phyloP scores from a whole-genome alignment of 2,329 filamentous ascomycete species.

The Botrytis galanthina region DNA sequence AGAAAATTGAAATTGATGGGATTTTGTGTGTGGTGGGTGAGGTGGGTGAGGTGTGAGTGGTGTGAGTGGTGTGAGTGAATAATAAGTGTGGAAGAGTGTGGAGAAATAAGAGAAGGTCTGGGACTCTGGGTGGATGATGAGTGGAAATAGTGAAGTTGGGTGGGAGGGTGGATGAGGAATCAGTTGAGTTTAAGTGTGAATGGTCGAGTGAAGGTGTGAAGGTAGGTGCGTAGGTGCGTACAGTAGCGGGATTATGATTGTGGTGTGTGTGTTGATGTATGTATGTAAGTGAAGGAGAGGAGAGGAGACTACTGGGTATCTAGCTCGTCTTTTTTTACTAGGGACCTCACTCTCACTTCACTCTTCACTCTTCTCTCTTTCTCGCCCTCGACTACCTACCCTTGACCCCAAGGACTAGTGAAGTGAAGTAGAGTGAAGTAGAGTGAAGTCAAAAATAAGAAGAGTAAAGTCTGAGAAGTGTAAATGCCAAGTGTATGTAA shows the following conservation, averaged over 20 bases:
- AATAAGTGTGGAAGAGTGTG: neutral
- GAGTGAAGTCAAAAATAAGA: neutral
- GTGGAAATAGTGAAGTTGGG: neutral
- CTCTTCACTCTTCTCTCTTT: too few species aligned
- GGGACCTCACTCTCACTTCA: too few species aligned
- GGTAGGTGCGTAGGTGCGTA: neutral
- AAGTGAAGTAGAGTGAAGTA: neutral
- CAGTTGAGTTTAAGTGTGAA: neutral
- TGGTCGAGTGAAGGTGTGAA: neutral
- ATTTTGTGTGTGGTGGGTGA: neutral
- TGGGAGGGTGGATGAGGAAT: neutral
- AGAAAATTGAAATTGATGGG: slow-evolving; percentile 11
- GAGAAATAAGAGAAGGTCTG: slow-evolving; percentile 9
- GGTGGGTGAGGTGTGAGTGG: too few species aligned
- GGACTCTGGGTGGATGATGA: neutral
- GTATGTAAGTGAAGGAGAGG: neutral
- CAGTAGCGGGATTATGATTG: neutral
- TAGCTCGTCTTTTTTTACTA: neutral
- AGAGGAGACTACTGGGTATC: neutral
- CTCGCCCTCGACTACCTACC: too few species aligned
- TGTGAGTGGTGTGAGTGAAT: neutral
- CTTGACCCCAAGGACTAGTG: too few species aligned
- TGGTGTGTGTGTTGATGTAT: neutral
- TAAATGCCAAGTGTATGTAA: too few species aligned
- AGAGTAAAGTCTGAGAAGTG: neutral